These are phyloP conservation scores for Amanita rubescens DNA, from an alignment of 768 basidiomycete genomes.

Conservation along the genomic window DNA sequence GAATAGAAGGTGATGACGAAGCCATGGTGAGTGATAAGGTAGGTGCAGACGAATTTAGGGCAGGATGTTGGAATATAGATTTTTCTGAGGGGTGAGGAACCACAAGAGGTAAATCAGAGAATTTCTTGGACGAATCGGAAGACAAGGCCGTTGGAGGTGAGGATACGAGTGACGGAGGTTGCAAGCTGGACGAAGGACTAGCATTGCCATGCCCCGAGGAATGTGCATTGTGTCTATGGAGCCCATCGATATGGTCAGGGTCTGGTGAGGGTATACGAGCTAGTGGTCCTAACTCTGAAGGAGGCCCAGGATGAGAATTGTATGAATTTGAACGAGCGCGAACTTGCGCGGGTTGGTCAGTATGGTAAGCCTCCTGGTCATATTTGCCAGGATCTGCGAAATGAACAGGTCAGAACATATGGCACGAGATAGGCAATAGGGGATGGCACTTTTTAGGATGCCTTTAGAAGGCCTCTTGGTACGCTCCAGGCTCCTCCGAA, in stretches of 20 bases:
- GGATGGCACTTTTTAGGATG: slow-evolving; percentile 78
- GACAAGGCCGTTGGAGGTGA: slow-evolving; percentile 24
- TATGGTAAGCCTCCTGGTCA: slow-evolving; percentile 50
- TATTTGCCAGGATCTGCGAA: slow-evolving; percentile 59
- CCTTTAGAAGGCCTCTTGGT: slow-evolving; percentile 63
- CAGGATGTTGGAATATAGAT: slow-evolving; percentile 73
- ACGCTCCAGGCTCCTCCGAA: slow-evolving; percentile 69
- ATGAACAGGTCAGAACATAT: slow-evolving; percentile 4
- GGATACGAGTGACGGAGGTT: slow-evolving; percentile 53
- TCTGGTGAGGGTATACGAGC: slow-evolving; percentile 79
- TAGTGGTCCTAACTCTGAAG: slow-evolving; percentile 62
- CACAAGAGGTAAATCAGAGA: slow-evolving; percentile 23
- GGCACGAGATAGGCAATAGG: slow-evolving; percentile 2
- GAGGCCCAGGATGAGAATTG: slow-evolving; percentile 40
- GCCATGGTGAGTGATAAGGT: slow-evolving; percentile 57
- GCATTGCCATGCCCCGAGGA: slow-evolving; percentile 34
- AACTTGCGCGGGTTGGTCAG: slow-evolving; percentile 37
- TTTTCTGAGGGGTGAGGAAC: slow-evolving; percentile 38
- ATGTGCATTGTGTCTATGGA: slow-evolving; percentile 61
- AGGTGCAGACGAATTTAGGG: slow-evolving; percentile 83
- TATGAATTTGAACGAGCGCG: slow-evolving; percentile 83
- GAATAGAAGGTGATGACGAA: slow-evolving; percentile 41
- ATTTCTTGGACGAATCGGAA: slow-evolving; percentile 32
- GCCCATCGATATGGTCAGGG: slow-evolving; percentile 82
- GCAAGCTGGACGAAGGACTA: slow-evolving; percentile 42